phyloP scores from a whole-genome alignment of 2,329 filamentous ascomycete genomes.

The Diaporthe amygdali region DNA sequence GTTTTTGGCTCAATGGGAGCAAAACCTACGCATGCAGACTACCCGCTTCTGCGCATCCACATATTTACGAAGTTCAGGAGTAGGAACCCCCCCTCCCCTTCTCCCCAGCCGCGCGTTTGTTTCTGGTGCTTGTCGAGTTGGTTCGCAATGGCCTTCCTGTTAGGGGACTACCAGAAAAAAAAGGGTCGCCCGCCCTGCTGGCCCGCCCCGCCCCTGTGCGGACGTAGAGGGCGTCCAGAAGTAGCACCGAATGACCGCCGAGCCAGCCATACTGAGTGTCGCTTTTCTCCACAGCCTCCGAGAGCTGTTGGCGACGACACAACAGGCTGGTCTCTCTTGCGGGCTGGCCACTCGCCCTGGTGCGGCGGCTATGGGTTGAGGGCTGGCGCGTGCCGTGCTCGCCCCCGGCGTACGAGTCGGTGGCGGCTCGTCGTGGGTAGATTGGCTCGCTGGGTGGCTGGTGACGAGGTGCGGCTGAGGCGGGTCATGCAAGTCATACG shows the following conservation, averaged over 20 bases:
- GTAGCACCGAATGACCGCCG: background rate
- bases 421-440: background rate
- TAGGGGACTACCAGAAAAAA: no score
- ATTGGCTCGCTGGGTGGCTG: background rate
- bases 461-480: background rate
- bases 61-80: background rate
- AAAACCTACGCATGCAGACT: background rate
- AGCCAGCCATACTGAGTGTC: background rate
- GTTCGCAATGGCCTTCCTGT: no score
- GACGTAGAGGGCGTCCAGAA: background rate
- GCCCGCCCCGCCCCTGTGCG: background rate
- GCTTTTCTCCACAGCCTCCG: background rate
- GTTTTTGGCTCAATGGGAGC: no score
- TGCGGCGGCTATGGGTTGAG: background rate
- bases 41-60: background rate
- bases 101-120: slow-evolving; percentile 4
- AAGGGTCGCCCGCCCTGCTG: no score
- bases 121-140: background rate
- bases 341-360: no score
- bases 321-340: background rate
- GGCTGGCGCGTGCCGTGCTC: background rate
- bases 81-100: no score
- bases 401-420: background rate
- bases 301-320: background rate
- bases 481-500: background rate